Conservation (phyloP, 257 asterid genomes). For the Gentiana dahurica region DNA sequence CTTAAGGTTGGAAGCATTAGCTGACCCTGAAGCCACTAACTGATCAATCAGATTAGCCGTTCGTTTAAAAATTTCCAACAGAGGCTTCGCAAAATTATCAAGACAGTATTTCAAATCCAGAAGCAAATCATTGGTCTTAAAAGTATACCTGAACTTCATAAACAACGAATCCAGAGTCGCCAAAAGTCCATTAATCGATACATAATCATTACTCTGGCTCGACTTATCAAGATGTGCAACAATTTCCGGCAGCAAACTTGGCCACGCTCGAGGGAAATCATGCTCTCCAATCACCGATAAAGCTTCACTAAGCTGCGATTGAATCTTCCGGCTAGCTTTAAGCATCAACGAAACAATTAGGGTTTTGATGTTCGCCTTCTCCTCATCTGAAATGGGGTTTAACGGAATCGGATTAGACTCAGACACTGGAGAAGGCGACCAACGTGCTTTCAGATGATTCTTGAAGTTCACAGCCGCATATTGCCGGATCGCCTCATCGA, state of each 20-base stretch:
- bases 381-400: conserved; percentile 33
- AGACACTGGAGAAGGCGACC: conserved; percentile 23
- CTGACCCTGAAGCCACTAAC: conserved; percentile 31
- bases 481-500: conserved; percentile 84
- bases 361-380: too few species aligned
- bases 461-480: conserved; percentile 88
- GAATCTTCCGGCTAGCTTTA: conserved; percentile 44
- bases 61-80: conserved; percentile 56
- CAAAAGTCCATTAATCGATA: conserved; percentile 69
- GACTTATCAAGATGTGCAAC: conserved; percentile 45
- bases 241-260: conserved; percentile 62
- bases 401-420: conserved; percentile 24
- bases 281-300: conserved; percentile 67
- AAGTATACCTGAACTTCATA: conserved; percentile 68
- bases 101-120: too few species aligned
- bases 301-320: conserved; percentile 16
- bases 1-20: conserved; percentile 32
- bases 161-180: conserved; percentile 62
- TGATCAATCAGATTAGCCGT: conserved; percentile 52
- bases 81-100: conserved; percentile 46
- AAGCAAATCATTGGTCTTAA: conserved; percentile 39
- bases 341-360: conserved; percentile 37
- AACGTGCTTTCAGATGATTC: conserved; percentile 66
- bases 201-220: conserved; percentile 60
- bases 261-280: conserved; percentile 79